Evolutionary conservation across 768 basidiomycete species (phyloP), one percentile per base, ranked within the genome.

Genomic region (Calvatia gigantea): DNA sequence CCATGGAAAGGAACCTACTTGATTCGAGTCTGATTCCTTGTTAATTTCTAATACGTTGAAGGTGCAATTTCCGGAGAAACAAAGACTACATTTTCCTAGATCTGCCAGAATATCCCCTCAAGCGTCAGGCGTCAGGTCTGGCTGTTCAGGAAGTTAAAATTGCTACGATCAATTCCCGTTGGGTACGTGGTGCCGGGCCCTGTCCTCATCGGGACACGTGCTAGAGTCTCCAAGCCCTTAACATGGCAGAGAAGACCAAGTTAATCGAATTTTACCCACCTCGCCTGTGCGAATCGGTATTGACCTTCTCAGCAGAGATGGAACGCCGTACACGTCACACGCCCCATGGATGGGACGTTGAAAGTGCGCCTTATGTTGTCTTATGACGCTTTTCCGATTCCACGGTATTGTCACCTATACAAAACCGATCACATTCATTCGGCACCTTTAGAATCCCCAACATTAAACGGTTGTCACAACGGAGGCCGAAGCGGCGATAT

Each of bases 201-300:
- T 32, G 23, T 32, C 21, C 19, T 21, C 6, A 2, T 43, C 5
- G 23, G 51, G 41, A 25, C 54, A 56, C 54, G 54, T 56, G 54
- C 27, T n/a, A 49, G 11, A 11, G 21, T 33, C 29, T 41, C 46
- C 54, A 46, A 38, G 27, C 25, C 25, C n/a, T 23, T 39, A 48
- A 29, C n/a, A 12, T 11, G 11, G 25, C 46, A 23, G 43, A 54
- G 42, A 33, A 35, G 44, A 31, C 31, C 21, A 39, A 32, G 46
- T 42, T 41, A 48, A 56, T 33, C 54, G 41, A 49, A 49, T 42
- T 15, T 41, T 56, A 49, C 39, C 38, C 54, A 56, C 21, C 45
- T 27, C 4, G 7, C n/a, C 32, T 14, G 25, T 15, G 44, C n/a
- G 37, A 33, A 37, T 19, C 19, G 19, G n/a, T 37, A 37, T 41